These are phyloP conservation scores for Vaccinium vitisidaea DNA, from an alignment of 148 eudicot genomes.

Conservation along the genomic window DNA sequence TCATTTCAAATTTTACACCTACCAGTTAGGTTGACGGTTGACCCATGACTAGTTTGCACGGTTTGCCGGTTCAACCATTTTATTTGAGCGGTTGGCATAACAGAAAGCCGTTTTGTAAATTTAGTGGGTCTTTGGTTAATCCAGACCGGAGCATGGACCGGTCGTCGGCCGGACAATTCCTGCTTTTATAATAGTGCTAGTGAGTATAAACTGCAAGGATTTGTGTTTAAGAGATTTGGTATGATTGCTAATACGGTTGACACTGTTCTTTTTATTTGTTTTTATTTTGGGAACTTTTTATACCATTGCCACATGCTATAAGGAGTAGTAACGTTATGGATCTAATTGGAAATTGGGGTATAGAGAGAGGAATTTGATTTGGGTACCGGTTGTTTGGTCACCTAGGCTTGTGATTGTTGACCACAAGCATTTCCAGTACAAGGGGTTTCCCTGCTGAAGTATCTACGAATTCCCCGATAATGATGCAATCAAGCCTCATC, in stretches of 20 bases:
- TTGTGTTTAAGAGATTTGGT: not conserved
- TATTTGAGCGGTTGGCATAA: not conserved
- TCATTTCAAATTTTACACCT: not conserved
- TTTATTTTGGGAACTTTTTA: too few relatives aligned
- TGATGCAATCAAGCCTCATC: not conserved
- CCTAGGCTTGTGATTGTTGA: slow-evolving; percentile 81
- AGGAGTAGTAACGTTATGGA: slow-evolving; percentile 24
- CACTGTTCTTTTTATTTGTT: not conserved
- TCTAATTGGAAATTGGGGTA: slow-evolving; percentile 29
- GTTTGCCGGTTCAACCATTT: not conserved
- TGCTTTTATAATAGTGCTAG: too few relatives aligned
- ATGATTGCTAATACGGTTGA: not conserved
- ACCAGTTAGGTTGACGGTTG: not conserved
- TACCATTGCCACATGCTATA: not conserved
- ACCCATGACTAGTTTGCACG: not conserved
- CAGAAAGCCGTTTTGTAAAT: not conserved
- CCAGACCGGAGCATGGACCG: too few relatives aligned
- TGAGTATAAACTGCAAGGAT: not conserved
- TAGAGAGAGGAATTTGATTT: slow-evolving; percentile 44
- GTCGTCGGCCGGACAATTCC: too few relatives aligned
- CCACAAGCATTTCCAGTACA: slow-evolving; percentile 86
- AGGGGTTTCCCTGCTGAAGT: slow-evolving; percentile 48
- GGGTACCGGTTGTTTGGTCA: slow-evolving; percentile 26
- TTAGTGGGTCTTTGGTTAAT: not conserved
- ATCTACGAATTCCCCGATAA: not conserved